Evolutionary conservation across 2,329 filamentous ascomycete species (phyloP), one percentile per base, ranked within the genome.

Genomic region (Fusarium sororula): DNA sequence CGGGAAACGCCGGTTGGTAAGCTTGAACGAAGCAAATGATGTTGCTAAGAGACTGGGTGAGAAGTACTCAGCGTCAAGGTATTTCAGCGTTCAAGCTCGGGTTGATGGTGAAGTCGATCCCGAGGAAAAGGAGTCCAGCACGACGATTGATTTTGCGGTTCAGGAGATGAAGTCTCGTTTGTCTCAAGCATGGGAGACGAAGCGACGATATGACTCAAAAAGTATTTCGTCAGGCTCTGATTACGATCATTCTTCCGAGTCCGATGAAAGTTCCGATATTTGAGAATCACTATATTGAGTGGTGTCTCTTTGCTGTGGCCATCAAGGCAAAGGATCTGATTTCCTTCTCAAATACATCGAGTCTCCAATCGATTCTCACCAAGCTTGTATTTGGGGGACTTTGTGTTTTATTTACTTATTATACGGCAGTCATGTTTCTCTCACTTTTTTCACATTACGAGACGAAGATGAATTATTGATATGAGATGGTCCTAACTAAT

Each of bases 11-110:
- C 84, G 84, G 7, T 84, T 90, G 22, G 87, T 89, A 56, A 88
- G 85, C 68, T 82, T 90, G 54, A 84, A 86, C 76, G 87, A 90
- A 76, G 88, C 88, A 56, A 90, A 89, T 75, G 88, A 90, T 75
- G 88, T 90, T 72, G 88, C 88, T 48, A 87, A 84, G 77, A 82
- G 88, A 35, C 80, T 90, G 20, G 87, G 87, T 64, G 87, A 90
- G 79, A 86, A 81, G 77, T 84, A 87, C 73, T 77, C 79, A 30
- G 68, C 74, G 9, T 81, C 80, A 14, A 79, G 83, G 12, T 83
- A 84, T 76, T 84, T 84, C 53, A 80, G 77, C 68, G 77, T 81
- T 32, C 76, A 79, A 45, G 73, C 75, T 12, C 80, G 80, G 35
- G 72, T 74, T 32, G 76, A 77, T 22, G 66, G 69, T 24, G 72